phyloP scores from a whole-genome alignment of 2,329 filamentous ascomycete species.

The Fusarium napiforme region DNA sequence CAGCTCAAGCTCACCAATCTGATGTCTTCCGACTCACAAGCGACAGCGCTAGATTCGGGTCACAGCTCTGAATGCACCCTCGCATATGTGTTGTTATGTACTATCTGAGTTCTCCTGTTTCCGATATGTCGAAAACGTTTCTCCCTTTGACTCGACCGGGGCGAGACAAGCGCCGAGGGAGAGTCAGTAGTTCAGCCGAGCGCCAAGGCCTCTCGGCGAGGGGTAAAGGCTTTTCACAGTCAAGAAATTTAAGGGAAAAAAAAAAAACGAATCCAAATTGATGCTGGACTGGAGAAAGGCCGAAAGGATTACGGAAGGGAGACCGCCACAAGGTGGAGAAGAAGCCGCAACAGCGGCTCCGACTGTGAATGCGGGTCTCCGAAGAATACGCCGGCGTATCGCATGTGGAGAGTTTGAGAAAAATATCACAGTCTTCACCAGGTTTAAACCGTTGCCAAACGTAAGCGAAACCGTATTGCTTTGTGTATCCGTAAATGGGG shows the following conservation, averaged over 20 bases:
- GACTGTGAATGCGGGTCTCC: constrained; percentile 13
- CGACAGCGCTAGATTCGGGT: background rate
- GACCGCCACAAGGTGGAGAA: constrained; percentile 17
- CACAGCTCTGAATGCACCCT: constrained; percentile 13
- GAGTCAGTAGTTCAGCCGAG: constrained; percentile 11
- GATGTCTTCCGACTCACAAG: constrained; percentile 4
- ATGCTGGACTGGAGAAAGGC: constrained; percentile 4
- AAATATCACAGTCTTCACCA: constrained; percentile 9
- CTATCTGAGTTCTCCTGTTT: constrained; percentile 13
- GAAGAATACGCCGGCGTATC: constrained; percentile 5
- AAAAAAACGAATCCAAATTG: background rate
- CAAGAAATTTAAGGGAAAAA: background rate
- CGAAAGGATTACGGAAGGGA: constrained; percentile 14
- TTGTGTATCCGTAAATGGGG: background rate
- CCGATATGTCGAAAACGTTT: constrained; percentile 19
- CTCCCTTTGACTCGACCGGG: constrained; percentile 10
- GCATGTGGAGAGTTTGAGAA: constrained; percentile 9
- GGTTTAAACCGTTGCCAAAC: constrained; percentile 2
- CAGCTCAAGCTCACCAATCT: constrained; percentile 7
- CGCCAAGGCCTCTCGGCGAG: constrained; percentile 11
- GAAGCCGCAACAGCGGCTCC: constrained; percentile 30
- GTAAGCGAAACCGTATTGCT: constrained; percentile 7
- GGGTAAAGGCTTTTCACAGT: background rate
- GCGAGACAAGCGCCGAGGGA: constrained; percentile 17
- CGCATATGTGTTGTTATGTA: background rate